Conservation (phyloP, 768 basidiomycete genomes). For the Naematelia aurantialba region DNA sequence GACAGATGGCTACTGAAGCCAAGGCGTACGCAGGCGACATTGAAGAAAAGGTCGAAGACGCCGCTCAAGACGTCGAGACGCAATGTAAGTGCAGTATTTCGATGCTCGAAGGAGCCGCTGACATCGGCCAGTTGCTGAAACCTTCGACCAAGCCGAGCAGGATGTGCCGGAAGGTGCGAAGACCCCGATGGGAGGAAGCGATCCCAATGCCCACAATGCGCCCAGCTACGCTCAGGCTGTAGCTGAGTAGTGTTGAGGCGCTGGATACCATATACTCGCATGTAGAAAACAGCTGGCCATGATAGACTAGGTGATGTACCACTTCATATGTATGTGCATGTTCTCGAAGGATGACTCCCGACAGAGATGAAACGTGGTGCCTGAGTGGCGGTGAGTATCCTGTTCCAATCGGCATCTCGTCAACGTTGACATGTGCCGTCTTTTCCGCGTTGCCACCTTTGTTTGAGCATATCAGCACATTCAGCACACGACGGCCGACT, state of each 20-base stretch:
- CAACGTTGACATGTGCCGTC: neutral
- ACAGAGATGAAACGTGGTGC: neutral
- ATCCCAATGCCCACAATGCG: conserved; percentile 30
- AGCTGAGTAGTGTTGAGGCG: conserved; percentile 2
- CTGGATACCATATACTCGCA: too few species aligned
- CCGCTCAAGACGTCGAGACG: neutral
- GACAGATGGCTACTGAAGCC: neutral
- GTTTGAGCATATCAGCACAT: neutral
- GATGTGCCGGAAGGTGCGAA: conserved; percentile 8
- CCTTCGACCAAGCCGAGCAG: neutral
- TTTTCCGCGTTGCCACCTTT: neutral
- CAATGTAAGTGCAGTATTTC: neutral
- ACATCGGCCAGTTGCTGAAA: neutral
- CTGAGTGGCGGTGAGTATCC: neutral
- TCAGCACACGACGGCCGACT: too few species aligned
- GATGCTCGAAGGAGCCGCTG: too few species aligned
- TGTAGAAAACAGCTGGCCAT: too few species aligned
- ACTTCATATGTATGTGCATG: neutral
- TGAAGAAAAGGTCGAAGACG: neutral
- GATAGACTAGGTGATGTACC: too few species aligned
- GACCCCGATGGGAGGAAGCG: conserved; percentile 32
- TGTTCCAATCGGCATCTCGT: neutral
- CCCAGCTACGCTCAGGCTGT: conserved; percentile 28
- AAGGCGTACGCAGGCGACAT: neutral
- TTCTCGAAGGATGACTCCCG: neutral